Conservation (phyloP, 176 grass and related monocot species). For the Musa acuminata region DNA sequence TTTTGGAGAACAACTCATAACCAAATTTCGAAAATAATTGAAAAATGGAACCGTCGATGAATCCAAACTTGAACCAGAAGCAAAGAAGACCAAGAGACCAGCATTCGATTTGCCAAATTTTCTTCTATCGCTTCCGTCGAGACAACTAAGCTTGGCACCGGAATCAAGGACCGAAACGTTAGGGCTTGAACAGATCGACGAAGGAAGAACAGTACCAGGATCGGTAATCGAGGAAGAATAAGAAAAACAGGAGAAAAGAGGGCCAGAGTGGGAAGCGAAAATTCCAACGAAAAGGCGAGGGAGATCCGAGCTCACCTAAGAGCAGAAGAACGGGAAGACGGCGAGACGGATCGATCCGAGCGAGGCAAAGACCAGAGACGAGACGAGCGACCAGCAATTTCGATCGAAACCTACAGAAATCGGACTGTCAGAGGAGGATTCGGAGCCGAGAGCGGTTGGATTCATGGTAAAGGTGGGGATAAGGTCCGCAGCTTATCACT, state of each 20-base stretch:
- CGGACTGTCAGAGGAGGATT: background rate
- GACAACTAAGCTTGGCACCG: background rate
- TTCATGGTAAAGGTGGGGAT: no score
- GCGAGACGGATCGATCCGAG: slow-evolving; percentile 2
- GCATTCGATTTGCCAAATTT: background rate
- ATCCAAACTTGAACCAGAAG: background rate
- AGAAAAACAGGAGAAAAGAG: background rate
- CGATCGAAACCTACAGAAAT: background rate
- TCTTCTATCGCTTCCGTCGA: background rate
- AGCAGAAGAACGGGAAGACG: background rate
- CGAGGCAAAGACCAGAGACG: background rate
- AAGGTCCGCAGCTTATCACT: no score
- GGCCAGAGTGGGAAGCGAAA: no score
- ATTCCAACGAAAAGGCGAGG: background rate
- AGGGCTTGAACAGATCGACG: background rate
- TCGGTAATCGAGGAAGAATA: background rate
- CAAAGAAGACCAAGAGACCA: background rate
- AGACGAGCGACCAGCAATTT: background rate
- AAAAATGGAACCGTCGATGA: background rate
- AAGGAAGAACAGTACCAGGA: background rate
- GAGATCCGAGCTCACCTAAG: slow-evolving; percentile 3
- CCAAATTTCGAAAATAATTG: background rate
- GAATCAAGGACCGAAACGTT: background rate
- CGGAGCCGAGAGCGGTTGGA: no score
- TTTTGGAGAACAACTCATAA: background rate